Evolutionary conservation across 306 rosid species (phyloP).

Genomic region (Parietaria judaica): DNA sequence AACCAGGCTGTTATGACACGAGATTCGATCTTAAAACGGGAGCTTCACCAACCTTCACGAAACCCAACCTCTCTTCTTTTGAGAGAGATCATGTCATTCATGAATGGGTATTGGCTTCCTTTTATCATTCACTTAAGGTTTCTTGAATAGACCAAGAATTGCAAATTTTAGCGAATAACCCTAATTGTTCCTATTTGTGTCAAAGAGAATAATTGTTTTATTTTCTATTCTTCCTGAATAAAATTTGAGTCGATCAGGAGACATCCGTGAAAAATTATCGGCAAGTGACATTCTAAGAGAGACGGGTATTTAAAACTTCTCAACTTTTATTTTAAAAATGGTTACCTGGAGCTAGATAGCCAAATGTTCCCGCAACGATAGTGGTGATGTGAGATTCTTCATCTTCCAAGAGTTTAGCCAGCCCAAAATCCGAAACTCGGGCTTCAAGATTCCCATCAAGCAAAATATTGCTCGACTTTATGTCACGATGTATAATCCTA

Average conservation of each 20-base stretch:
- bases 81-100: too few species aligned
- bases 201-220: neutral
- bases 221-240: neutral
- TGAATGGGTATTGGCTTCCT: too few species aligned
- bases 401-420: constrained; percentile 90
- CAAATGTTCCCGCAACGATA: constrained; percentile 97
- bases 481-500: constrained; percentile 93
- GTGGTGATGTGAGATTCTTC: constrained; percentile 96
- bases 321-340: neutral
- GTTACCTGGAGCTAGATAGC: constrained; percentile 96
- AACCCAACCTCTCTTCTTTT: too few species aligned
- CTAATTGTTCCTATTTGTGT: neutral
- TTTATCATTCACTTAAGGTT: too few species aligned
- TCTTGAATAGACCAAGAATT: too few species aligned
- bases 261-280: too few species aligned
- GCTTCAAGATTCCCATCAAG: constrained; percentile 94
- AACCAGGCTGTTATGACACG: too few species aligned
- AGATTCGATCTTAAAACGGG: too few species aligned
- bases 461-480: constrained; percentile 92
- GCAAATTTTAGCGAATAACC: neutral
- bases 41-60: too few species aligned
- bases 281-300: neutral
- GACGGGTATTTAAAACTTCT: neutral
- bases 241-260: neutral
- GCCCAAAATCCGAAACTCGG: constrained; percentile 98